These are phyloP conservation scores for Arachnopeziza araneosa DNA, from an alignment of 2,329 filamentous ascomycete species.

Conservation along the genomic window DNA sequence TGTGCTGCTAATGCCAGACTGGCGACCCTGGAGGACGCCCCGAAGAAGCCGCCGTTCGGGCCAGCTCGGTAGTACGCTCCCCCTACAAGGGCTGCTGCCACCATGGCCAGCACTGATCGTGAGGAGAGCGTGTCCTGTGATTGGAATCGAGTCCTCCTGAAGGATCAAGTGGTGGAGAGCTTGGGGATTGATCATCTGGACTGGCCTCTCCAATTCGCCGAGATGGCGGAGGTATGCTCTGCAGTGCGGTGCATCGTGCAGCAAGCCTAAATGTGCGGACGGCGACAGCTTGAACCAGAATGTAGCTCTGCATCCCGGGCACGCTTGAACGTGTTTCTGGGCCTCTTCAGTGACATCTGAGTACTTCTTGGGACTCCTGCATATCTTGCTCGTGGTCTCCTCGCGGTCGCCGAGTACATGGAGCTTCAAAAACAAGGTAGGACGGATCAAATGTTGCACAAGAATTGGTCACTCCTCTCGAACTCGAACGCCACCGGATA, in stretches of 20 bases:
- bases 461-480: not conserved
- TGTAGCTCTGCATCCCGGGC: not conserved
- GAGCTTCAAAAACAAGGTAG: not conserved
- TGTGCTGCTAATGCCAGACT: not conserved
- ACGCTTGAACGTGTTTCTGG: not conserved
- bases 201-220: constrained; percentile 12
- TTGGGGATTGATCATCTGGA: not conserved
- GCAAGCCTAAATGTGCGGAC: not conserved
- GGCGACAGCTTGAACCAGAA: not conserved
- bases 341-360: not conserved
- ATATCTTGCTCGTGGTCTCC: constrained; percentile 3
- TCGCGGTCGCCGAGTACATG: constrained; percentile 11
- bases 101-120: not conserved
- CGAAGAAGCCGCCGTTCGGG: not conserved
- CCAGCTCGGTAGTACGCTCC: not conserved
- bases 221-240: constrained; percentile 13
- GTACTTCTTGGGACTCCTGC: constrained; percentile 9
- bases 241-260: constrained; percentile 6
- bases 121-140: not conserved
- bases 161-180: not conserved
- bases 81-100: not conserved
- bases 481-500: not conserved
- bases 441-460: not conserved
- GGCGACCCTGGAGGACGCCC: not conserved
- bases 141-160: not conserved